Evolutionary conservation across 1,139 yeast species (phyloP), one percentile per base, ranked within the genome.

Genomic region (Candida freyschussii): DNA sequence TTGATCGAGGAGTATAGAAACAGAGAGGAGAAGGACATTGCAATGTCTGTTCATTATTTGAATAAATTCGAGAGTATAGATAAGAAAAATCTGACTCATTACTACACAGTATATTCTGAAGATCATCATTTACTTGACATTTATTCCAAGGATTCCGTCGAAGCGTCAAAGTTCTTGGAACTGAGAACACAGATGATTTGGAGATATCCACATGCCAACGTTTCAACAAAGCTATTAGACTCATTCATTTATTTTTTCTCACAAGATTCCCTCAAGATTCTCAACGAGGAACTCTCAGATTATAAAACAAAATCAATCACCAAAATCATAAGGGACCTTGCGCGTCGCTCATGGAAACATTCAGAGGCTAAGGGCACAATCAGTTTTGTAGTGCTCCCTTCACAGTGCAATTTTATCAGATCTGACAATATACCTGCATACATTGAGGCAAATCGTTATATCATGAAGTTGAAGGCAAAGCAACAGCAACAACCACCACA

Each of bases 341-440:
- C 95, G 4, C 74, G 97, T 57, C 73, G 95, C 47, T 80, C 96
- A 4, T 91, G 98, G 98, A 74, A 72, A 49, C 96, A 87, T 55
- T 67, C 81, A 0, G 52, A 53, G 7, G 53, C 57, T n/a, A 66
- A 68, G 44, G 85, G 76, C 38, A 72, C 79, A 0, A 72, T 84
- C 21, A 79, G 81, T 4, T 65, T 84, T 45, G 67, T 78, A 42
- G 68, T 77, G 26, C 52, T 84, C 31, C 91, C 94, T 3, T 63
- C 69, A 24, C 72, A 74, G 36, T 75, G 84, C 11, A 66, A 74
- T 2, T 87, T 89, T 51, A 70, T 84, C 47, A 71, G 97, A 48
- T 69, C 81, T 32, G 86, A 86, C 55, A 84, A 79, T 50, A 64
- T 84, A 31, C 73, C 86, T 2, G 86, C 89, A 5, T 85, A 78